Percentiles rank a stretch among this genome's conserved stretches.
Evolutionary conservation across 345 rosid genomes (phyloP).

Genomic region (Luvunga scandens): DNA sequence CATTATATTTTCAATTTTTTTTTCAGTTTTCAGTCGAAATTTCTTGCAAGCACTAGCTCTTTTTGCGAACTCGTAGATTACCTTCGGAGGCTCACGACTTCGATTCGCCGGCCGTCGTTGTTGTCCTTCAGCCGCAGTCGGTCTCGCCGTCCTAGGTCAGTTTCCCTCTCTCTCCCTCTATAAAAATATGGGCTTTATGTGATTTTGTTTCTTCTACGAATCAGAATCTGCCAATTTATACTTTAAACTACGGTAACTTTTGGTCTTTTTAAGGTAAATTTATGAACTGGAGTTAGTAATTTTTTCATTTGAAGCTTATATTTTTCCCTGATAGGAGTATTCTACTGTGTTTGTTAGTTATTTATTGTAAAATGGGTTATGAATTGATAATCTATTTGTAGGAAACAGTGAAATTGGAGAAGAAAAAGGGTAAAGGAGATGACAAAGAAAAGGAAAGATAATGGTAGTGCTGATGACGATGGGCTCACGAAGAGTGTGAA

Average conservation of each 20-base stretch:
- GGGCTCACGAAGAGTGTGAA: conserved; percentile 48
- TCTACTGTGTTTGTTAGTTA: not conserved
- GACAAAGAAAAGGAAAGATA: conserved; percentile 41
- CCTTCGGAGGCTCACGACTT: too few relatives aligned
- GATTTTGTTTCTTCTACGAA: not conserved
- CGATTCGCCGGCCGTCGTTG: too few relatives aligned
- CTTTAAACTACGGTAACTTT: not conserved
- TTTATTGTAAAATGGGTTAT: not conserved
- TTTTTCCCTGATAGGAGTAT: not conserved
- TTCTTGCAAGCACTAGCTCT: too few relatives aligned
- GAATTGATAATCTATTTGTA: not conserved
- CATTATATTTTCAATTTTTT: too few relatives aligned
- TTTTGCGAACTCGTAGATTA: too few relatives aligned
- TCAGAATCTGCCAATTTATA: not conserved
- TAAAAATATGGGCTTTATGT: not conserved
- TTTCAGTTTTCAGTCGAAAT: too few relatives aligned
- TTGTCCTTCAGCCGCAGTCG: too few relatives aligned
- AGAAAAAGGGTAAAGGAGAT: conserved; percentile 18
- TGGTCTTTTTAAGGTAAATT: not conserved
- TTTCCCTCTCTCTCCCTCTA: too few relatives aligned
- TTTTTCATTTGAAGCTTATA: not conserved
- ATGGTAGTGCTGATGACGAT: conserved; percentile 37
- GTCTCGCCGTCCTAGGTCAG: too few relatives aligned
- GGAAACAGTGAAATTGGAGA: conserved; percentile 14
- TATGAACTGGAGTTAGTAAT: not conserved